Base-by-base conservation (phyloP, 1,139 yeast species). In the Spathaspora jeffriesii region DNA sequence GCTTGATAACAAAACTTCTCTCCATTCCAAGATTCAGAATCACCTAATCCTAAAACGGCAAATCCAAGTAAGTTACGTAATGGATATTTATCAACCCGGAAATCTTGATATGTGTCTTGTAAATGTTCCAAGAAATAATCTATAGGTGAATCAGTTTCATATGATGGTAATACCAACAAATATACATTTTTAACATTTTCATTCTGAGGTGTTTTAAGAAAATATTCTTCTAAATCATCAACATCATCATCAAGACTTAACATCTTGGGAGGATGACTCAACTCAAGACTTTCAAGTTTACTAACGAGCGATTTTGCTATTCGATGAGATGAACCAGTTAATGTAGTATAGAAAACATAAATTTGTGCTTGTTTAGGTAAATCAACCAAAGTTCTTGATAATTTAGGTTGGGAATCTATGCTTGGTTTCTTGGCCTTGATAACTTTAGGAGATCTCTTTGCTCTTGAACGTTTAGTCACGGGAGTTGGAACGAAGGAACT, bases 141-240 rank as follows among this genome's bases (percentile, higher is more conserved):
- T 43, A 92, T 77, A 10, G 97, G 97, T 1, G 96, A 88, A 64
- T 91, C 97, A 0, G 92, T 88, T 57, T 90, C 97, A 62, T 91
- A 91, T 0, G 97, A 89, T 2, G 98, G 98, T 25, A 91, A 72
- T 14, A 91, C 89, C 53, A 91, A 58, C 21, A 92, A 62, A 59
- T 89, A 91, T n/a, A 88, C 68, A 40, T 81, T 73, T 47, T 72
- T 70, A 11, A 58, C 53, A 10, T 54, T 58, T 25, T 65, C 57
- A 25, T 65, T 60, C 7, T 62, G 55, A 7, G 90, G 88, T 13
- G 85, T 82, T 43, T 81, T 76, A 42, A 88, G 73, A 64, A 91
- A 91, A 64, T 81, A 91, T 50, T 88, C 87, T 59, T 91, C 97
- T 48, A 89, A 69, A 64, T 91, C 97, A 53, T 85, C 89, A 18